Evolutionary conservation across 176 grass and related monocot genomes (phyloP).

Genomic region (Zea mays): Zm-B73-REFERENCE-NAM-5.0 NC_050100.1:1122001-1122500

Average conservation of each 20-base stretch:
- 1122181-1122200: neutral
- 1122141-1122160: neutral
- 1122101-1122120: neutral
- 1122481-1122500: neutral
- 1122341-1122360: neutral
- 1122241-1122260: neutral
- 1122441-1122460: neutral
- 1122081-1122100: too few species aligned
- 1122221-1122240: neutral
- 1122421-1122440: neutral
- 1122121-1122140: constrained; percentile 14
- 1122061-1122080: too few species aligned
- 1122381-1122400: neutral
- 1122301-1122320: constrained; percentile 2
- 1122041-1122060: too few species aligned
- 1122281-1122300: neutral
- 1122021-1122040: too few species aligned
- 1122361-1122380: neutral
- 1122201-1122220: neutral
- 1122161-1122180: constrained; percentile 12
- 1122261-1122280: neutral
- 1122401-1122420: neutral
- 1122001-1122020: too few species aligned
- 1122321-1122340: neutral
- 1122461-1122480: neutral